A percentile compares a stretch with the other conserved stretches of the same genome.
These are phyloP conservation scores for Cystofilobasidium bisporidii DNA, from an alignment of 768 basidiomycete species.

Conservation along the genomic window DNA sequence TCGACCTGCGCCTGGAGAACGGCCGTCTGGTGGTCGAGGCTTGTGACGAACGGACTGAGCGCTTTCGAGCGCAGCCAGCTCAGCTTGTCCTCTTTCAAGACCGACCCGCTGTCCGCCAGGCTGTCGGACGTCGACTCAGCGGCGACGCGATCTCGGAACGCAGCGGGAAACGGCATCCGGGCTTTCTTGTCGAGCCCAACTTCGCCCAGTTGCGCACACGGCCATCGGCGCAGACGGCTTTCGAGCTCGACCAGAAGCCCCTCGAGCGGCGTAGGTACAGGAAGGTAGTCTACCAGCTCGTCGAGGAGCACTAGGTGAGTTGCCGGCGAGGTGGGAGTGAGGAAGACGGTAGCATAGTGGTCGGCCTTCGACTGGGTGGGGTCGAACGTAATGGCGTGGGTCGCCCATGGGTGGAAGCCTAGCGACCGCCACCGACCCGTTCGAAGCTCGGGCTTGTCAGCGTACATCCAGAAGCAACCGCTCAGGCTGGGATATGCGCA, in stretches of 20 bases:
- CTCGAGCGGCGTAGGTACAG: slow-evolving; percentile 57
- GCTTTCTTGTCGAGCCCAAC: slow-evolving; percentile 62
- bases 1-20: slow-evolving; percentile 76
- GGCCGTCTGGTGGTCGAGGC: slow-evolving; percentile 66
- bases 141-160: background rate
- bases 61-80: background rate
- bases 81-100: background rate
- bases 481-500: too few species aligned
- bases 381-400: slow-evolving; percentile 58
- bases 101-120: background rate
- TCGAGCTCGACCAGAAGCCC: slow-evolving; percentile 56
- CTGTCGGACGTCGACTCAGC: background rate
- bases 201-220: slow-evolving; percentile 78
- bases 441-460: too few species aligned
- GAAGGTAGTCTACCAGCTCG: slow-evolving; percentile 55
- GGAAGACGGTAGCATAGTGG: slow-evolving; percentile 68
- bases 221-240: slow-evolving; percentile 51
- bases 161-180: slow-evolving; percentile 10
- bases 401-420: slow-evolving; percentile 95
- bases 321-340: slow-evolving; percentile 37
- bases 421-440: background rate
- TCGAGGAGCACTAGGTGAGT: slow-evolving; percentile 46
- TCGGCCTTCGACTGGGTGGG: slow-evolving; percentile 47
- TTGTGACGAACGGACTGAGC: slow-evolving; percentile 68
- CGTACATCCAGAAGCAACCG: too few species aligned